Percentiles rank a stretch among this genome's conserved stretches.
Conservation (phyloP, 140 eudicot genomes). For the Flaveria floridana region DNA sequence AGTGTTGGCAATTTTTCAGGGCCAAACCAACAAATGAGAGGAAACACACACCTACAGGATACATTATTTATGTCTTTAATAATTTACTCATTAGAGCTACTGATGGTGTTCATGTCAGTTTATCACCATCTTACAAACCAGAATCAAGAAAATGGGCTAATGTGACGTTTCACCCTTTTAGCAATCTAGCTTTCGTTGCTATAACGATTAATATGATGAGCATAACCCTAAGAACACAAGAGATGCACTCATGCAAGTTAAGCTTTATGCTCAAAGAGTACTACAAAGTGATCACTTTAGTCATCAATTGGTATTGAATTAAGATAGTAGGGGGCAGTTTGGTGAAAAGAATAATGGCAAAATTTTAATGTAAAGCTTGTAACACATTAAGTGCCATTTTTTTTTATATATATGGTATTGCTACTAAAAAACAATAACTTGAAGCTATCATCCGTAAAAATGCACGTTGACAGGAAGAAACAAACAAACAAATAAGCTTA, state of each 20-base stretch:
- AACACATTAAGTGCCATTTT: background rate
- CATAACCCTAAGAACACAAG: background rate
- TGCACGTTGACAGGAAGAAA: background rate
- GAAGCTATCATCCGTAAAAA: background rate
- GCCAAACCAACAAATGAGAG: background rate
- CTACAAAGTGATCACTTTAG: conserved; percentile 4
- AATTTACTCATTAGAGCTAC: background rate
- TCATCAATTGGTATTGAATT: background rate
- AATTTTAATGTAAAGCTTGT: background rate
- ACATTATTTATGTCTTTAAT: background rate
- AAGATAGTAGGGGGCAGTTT: background rate
- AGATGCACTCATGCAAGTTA: background rate
- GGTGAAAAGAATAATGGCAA: background rate
- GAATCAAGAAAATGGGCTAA: background rate
- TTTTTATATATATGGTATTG: background rate
- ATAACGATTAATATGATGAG: background rate
- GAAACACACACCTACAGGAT: background rate
- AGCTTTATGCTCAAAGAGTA: conserved; percentile 14
- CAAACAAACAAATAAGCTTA: too few species aligned
- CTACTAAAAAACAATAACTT: background rate
- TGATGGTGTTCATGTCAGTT: background rate
- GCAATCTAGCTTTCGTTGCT: background rate
- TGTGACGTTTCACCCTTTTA: background rate
- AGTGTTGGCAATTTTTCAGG: background rate
- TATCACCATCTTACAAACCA: background rate